phyloP scores from a whole-genome alignment of 2,329 filamentous ascomycete genomes.

The Penicillium sp. region DNA sequence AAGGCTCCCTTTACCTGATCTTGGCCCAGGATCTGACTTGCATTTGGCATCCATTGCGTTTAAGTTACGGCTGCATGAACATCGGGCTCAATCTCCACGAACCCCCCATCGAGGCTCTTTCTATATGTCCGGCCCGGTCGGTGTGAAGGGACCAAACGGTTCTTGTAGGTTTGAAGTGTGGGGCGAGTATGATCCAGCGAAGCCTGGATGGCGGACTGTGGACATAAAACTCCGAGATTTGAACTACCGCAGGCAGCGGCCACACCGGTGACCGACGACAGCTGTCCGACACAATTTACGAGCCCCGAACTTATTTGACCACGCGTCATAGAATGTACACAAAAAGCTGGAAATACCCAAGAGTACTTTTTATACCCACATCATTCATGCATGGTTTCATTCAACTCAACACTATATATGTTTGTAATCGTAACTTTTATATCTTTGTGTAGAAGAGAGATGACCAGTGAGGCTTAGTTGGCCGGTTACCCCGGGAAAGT shows the following conservation, averaged over 20 bases:
- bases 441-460: no score
- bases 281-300: not conserved
- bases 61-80: constrained; percentile 33
- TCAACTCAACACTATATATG: no score
- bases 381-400: not conserved
- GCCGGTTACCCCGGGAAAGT: no score
- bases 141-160: constrained; percentile 37
- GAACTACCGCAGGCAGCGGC: constrained; percentile 31
- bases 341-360: not conserved
- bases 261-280: constrained; percentile 26
- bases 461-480: no score
- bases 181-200: constrained; percentile 41
- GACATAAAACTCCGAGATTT: constrained; percentile 39
- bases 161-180: constrained; percentile 41
- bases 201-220: constrained; percentile 34
- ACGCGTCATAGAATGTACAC: not conserved
- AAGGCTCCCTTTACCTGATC: constrained; percentile 37
- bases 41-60: constrained; percentile 38
- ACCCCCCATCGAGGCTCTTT: constrained; percentile 38
- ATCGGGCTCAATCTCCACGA: constrained; percentile 20
- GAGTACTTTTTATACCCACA: not conserved
- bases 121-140: constrained; percentile 39
- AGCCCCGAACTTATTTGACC: not conserved
- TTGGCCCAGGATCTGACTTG: constrained; percentile 40
- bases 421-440: no score